Conservation (phyloP, 2,329 filamentous ascomycete genomes). For the Rhexocercosporidium sp. region DNA sequence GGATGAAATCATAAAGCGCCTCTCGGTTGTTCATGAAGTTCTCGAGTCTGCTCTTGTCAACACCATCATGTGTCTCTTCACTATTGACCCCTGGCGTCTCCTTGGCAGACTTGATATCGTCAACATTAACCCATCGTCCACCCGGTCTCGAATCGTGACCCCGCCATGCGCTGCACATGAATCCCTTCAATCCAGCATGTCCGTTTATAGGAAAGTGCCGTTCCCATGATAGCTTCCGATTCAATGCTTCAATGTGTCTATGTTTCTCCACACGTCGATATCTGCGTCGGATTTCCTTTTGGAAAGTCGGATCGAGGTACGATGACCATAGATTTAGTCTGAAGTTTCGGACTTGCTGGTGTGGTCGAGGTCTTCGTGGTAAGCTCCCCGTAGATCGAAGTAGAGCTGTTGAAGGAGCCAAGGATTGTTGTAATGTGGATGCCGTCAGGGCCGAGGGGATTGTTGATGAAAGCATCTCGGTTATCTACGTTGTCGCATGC, state of each 20-base stretch:
- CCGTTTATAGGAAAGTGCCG: conserved; percentile 45
- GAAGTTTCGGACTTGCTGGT: conserved; percentile 52
- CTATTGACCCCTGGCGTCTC: conserved; percentile 26
- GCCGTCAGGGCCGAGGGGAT: conserved; percentile 28
- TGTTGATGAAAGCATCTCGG: conserved; percentile 38
- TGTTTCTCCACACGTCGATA: conserved; percentile 51
- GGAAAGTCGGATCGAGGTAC: conserved; percentile 48
- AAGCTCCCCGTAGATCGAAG: conserved; percentile 21
- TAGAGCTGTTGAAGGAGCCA: conserved; percentile 21
- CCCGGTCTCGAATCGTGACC: conserved; percentile 37
- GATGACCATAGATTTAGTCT: conserved; percentile 55
- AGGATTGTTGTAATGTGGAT: conserved; percentile 18
- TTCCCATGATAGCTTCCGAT: conserved; percentile 54
- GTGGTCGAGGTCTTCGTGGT: conserved; percentile 26
- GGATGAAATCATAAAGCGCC: conserved; percentile 16
- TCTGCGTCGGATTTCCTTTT: conserved; percentile 50
- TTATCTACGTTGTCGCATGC: conserved; percentile 31
- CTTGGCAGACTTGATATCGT: conserved; percentile 35
- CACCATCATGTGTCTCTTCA: conserved; percentile 48
- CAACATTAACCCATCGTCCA: conserved; percentile 45
- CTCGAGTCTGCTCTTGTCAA: not conserved
- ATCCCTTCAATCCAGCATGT: conserved; percentile 45
- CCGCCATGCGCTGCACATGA: conserved; percentile 50
- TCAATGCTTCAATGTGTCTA: conserved; percentile 52
- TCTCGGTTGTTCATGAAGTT: conserved; percentile 22